Evolutionary conservation across 306 rosid species (phyloP).

Genomic region (Hippophae tibetana): DNA sequence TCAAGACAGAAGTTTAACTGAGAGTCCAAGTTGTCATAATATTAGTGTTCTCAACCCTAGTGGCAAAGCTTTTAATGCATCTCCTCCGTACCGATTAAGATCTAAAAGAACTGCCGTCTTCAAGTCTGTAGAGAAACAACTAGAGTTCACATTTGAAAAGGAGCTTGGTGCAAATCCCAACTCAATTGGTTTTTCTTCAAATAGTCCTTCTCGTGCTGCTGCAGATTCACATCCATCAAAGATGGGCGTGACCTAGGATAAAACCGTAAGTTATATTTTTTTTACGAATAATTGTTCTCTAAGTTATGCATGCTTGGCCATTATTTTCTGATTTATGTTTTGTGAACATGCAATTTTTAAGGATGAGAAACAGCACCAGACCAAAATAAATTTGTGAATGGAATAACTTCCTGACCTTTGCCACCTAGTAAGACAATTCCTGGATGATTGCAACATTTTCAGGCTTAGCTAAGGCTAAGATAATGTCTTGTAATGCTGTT

Average conservation of each 20-base stretch:
- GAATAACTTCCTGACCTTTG: too few species aligned
- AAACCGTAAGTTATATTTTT: constrained; percentile 34
- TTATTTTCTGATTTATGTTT: too few species aligned
- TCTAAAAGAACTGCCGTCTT: constrained; percentile 61
- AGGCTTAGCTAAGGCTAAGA: too few species aligned
- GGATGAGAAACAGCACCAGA: too few species aligned
- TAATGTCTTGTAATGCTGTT: too few species aligned
- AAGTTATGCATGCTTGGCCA: too few species aligned
- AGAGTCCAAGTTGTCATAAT: constrained; percentile 42
- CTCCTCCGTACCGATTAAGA: constrained; percentile 91
- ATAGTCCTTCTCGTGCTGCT: constrained; percentile 24
- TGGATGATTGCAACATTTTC: too few species aligned
- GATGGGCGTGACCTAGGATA: constrained; percentile 44
- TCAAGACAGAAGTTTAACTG: constrained; percentile 30
- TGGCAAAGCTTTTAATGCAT: constrained; percentile 64
- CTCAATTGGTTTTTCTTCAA: constrained; percentile 29
- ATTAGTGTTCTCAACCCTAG: constrained; percentile 27
- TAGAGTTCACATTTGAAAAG: constrained; percentile 59
- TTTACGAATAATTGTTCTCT: not conserved
- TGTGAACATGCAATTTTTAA: too few species aligned
- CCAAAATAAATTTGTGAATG: too few species aligned
- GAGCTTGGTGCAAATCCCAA: constrained; percentile 39
- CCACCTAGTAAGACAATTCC: too few species aligned
- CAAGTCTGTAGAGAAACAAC: constrained; percentile 94
- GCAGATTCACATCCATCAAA: constrained; percentile 44